Evolutionary conservation across 331 rosid species (phyloP).

Genomic region (Malus hybrid): DNA sequence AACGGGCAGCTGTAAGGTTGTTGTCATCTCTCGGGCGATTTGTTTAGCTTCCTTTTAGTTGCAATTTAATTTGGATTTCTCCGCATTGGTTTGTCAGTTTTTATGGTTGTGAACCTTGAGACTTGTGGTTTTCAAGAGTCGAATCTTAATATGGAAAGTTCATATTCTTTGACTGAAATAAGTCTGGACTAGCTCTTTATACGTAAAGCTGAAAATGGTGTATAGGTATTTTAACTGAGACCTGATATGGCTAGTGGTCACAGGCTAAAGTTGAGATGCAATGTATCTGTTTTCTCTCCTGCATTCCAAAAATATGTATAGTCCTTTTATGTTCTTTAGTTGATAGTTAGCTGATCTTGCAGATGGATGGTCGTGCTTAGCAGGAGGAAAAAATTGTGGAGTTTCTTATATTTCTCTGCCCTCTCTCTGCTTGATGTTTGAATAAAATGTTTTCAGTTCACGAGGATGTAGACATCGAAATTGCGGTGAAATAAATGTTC

Average conservation of each 20-base stretch:
- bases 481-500: too few relatives aligned
- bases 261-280: background rate
- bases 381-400: slow-evolving; percentile 13
- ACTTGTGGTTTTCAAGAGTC: background rate
- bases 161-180: background rate
- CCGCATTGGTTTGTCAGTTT: background rate
- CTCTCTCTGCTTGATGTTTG: background rate
- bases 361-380: slow-evolving; percentile 28
- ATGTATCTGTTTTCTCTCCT: background rate
- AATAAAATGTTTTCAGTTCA: slow-evolving; percentile 21
- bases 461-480: too few relatives aligned
- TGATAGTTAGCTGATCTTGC: slow-evolving; percentile 21
- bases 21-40: background rate
- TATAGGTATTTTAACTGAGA: background rate
- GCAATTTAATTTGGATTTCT: background rate
- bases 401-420: slow-evolving; percentile 2
- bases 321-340: background rate
- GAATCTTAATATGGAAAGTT: background rate
- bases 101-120: background rate
- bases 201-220: background rate
- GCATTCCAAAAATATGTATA: background rate
- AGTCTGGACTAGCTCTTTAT: background rate
- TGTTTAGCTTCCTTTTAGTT: background rate
- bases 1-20: too few relatives aligned
- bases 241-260: background rate